Evolutionary conservation across 352 stramenopile species (phyloP), one percentile per base, ranked within the genome.

Genomic region (Aphanomyces stellatus): DNA sequence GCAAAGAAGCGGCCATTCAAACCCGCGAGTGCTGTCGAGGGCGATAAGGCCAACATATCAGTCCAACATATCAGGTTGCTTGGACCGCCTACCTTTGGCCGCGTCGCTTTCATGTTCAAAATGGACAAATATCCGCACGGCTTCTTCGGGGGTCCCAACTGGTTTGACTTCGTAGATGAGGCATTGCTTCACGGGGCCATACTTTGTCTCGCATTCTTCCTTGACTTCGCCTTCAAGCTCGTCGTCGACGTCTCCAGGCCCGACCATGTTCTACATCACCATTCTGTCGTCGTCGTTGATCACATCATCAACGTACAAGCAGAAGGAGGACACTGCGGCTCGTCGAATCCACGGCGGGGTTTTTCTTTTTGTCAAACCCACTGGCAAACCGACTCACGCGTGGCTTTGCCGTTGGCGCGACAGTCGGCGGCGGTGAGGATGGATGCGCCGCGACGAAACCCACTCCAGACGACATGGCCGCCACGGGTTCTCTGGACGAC

Each of bases 1-100:
- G 82, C 90, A 72, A 97, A 97, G 73, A 95, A 97, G 31, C 90
- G 80, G 6, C 84, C 83, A 65, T 93, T 88, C 61, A 97, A 77
- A 27, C 86, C 90, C 55, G 77, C 70, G 41, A 91, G 71, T 34
- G 88, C 88, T 94, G 62, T 35, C 35, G 30, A 15, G 27, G 22
- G 30, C 37, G 31, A 63, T 35, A 41, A 8, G 41, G 62, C 63
- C n/a, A 19, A 55, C 4, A 34, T 40, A 51, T 35, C 3, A 13
- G 42, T 51, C 48, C 48, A 5, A 40, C 41, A 48, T 51, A 17
- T 5, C 11, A 31, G 28, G 5, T 25, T 25, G 25, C 25, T 66
- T 27, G 40, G 33, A 25, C 30, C 65, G 25, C 25, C 5, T 76
- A 93, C 81, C 85, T 87, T 90, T 91, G 10, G 87, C 79, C 6